Base-by-base conservation (phyloP, 2,329 filamentous ascomycete species). In the Ascochyta lentis region DNA sequence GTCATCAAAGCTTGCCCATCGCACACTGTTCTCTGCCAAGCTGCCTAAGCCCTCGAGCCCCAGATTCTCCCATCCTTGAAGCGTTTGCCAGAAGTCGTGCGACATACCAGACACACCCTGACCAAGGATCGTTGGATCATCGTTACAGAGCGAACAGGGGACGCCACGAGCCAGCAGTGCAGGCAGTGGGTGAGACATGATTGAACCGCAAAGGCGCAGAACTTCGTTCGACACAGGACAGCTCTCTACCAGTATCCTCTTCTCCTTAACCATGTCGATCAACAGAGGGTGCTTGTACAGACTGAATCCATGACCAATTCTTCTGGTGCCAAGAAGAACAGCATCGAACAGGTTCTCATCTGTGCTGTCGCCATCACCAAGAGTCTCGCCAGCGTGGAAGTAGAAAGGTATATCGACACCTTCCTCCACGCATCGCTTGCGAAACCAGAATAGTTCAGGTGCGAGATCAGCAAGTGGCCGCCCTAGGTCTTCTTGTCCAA, bases 211-310 rank as follows among this genome's bases (percentile, higher is more conserved):
- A 16, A 96, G 84, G 0, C 92, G 85, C 9, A 96, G 82, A 2
- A 96, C 88, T 73, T 96, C 92, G 76, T 96, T 96, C 13, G 89
- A 92, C 56, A 96, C 92, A 0, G 93, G 93, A 73, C 93, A 98
- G 65, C 88, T 90, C 75, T 98, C 95, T 54, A 98, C 80, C 6
- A 96, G 82, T 56, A 98, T 96, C 60, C 88, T 88, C 78, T 90
- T 92, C 62, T 96, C 89, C 69, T 93, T 94, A 64, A 96, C 88
- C 79, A 96, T 89, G 67, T 96, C 89, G 61, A 96, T 86, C 12
- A 98, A 84, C 4, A 96, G 81, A 0, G 94, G 95, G 76, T 98
- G 95, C 72, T 96, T 96, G 82, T 89, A 95, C 10, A 98, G 81
- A 22, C 89, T 91, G 75, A 92, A 95, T 1, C 87, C 92, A 71